Evolutionary conservation across 192 early-diverging fungal genomes (phyloP).

Genomic region (Powellomyces hirtus): DNA sequence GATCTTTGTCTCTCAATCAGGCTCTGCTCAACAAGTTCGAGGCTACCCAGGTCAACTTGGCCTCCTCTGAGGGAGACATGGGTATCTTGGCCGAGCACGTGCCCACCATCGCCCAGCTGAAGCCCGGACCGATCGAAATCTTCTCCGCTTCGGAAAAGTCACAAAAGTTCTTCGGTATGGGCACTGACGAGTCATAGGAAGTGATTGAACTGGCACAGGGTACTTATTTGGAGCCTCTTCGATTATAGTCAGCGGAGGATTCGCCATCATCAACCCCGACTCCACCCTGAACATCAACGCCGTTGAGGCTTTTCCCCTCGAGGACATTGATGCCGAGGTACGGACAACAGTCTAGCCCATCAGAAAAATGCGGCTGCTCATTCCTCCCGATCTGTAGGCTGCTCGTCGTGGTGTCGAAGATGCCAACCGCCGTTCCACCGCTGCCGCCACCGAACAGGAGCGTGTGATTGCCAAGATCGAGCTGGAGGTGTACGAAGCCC

Average conservation of each 20-base stretch:
- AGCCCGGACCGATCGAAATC: constrained; percentile 84
- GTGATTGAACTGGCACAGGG: no score
- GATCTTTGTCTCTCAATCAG: constrained; percentile 33
- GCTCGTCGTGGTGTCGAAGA: constrained; percentile 75
- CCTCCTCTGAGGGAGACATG: constrained; percentile 90
- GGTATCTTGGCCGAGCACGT: constrained; percentile 98
- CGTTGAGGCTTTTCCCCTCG: constrained; percentile 86
- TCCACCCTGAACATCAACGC: constrained; percentile 96
- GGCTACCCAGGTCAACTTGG: constrained; percentile 91
- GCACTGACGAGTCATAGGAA: no score
- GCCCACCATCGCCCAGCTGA: constrained; percentile 93
- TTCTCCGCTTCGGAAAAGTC: constrained; percentile 66
- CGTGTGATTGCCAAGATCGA: constrained; percentile 82
- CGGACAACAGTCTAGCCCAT: no score
- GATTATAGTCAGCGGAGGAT: constrained; percentile 82
- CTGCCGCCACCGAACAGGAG: constrained; percentile 66
- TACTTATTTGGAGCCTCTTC: no score
- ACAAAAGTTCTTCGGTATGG: constrained; percentile 91
- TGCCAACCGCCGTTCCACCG: constrained; percentile 69
- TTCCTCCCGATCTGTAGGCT: constrained; percentile 52
- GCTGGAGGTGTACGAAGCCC: constrained; percentile 83
- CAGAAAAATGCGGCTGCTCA: no score
- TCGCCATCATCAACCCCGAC: constrained; percentile 95
- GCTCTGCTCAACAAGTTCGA: constrained; percentile 67
- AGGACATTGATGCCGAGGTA: constrained; percentile 82